Evolutionary conservation across 129 eudicot species (phyloP).

Genomic region (Apium graveolens): DNA sequence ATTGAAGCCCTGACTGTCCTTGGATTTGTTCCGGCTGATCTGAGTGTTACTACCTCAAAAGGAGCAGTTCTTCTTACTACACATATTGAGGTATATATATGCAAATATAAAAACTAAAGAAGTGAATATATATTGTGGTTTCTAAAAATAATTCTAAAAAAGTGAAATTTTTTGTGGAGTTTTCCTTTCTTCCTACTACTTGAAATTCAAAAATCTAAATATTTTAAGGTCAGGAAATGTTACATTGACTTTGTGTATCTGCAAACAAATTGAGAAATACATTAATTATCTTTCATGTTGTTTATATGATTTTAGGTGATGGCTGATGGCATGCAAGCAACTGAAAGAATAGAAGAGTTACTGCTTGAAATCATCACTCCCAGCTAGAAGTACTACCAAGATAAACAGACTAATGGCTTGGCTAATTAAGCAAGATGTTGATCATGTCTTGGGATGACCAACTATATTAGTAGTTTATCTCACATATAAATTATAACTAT

Average conservation of each 20-base stretch:
- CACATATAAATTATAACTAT: too few relatives aligned
- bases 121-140: neutral
- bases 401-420: too few relatives aligned
- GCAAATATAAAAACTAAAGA: neutral
- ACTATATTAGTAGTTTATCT: too few relatives aligned
- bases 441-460: too few relatives aligned
- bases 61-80: slow-evolving; percentile 68
- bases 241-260: neutral
- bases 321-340: neutral
- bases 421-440: too few relatives aligned
- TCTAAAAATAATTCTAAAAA: neutral
- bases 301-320: neutral
- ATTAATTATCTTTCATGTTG: neutral
- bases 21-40: slow-evolving; percentile 45
- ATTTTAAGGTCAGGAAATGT: neutral
- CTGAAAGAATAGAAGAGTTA: neutral
- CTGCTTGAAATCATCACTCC: neutral
- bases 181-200: neutral
- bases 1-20: slow-evolving; percentile 44
- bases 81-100: slow-evolving; percentile 41
- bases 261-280: neutral
- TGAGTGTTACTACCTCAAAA: slow-evolving; percentile 43
- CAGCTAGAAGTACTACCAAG: neutral
- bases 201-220: neutral
- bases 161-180: neutral